Conservation (phyloP, 2,329 filamentous ascomycete species). For the Dothistroma septosporum region DNA sequence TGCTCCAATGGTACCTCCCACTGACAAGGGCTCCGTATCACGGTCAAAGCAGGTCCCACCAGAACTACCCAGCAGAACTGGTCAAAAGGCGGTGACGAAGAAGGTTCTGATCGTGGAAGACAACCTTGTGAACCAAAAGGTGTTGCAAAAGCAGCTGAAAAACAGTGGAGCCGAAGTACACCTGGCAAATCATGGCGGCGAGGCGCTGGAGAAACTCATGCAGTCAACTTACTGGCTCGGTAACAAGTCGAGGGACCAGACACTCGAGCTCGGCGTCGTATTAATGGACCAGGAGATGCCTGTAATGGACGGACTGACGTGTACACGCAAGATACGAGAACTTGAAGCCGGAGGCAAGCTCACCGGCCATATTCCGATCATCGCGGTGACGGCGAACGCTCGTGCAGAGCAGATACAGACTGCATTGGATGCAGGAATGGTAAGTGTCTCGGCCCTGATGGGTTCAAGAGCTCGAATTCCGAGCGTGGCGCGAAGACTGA, state of each 20-base stretch:
- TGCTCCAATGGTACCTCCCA: constrained; percentile 8
- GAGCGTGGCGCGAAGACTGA: not conserved
- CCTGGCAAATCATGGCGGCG: constrained; percentile 49
- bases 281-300: constrained; percentile 58
- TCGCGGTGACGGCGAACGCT: constrained; percentile 79
- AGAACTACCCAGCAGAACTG: not conserved
- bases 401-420: constrained; percentile 68
- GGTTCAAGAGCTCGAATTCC: not conserved
- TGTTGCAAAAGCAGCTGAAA: constrained; percentile 48
- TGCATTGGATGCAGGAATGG: constrained; percentile 69
- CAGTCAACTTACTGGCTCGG: constrained; percentile 42
- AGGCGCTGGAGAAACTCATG: constrained; percentile 44
- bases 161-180: constrained; percentile 46
- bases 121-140: constrained; percentile 45
- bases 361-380: constrained; percentile 66
- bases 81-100: constrained; percentile 13
- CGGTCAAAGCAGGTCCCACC: constrained; percentile 2
- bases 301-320: constrained; percentile 62
- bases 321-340: constrained; percentile 64
- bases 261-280: constrained; percentile 48
- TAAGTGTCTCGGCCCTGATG: constrained; percentile 16
- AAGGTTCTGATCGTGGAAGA: constrained; percentile 42
- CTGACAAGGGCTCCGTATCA: constrained; percentile 1
- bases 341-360: constrained; percentile 61
- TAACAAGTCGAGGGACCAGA: constrained; percentile 15